Percentiles rank a stretch among this genome's conserved stretches.
These are phyloP conservation scores for Mycena pura DNA, from an alignment of 768 basidiomycete genomes.

Conservation along the genomic window DNA sequence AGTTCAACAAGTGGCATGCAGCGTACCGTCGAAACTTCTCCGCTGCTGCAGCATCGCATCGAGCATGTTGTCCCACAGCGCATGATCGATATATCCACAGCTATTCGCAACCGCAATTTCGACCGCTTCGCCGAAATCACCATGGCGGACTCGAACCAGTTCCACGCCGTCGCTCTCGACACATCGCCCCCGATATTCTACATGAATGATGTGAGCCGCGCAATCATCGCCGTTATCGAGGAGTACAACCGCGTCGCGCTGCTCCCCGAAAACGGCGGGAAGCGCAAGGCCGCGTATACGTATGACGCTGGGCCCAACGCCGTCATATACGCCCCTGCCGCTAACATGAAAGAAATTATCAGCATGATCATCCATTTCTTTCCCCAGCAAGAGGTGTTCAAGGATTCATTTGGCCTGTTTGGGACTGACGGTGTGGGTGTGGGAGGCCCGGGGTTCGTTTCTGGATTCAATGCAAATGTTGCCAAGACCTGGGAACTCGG, in stretches of 20 bases:
- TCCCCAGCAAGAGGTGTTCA: slow-evolving; percentile 80
- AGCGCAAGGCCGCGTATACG: slow-evolving; percentile 93
- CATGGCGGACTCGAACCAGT: slow-evolving; percentile 98
- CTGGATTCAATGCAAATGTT: slow-evolving; percentile 82
- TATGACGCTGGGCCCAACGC: slow-evolving; percentile 99
- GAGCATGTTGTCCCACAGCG: slow-evolving; percentile 83
- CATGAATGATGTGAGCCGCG: slow-evolving; percentile 95
- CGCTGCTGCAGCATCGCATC: slow-evolving; percentile 90
- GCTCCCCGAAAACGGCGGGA: slow-evolving; percentile 48
- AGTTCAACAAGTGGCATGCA: slow-evolving; percentile 97
- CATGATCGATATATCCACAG: slow-evolving; percentile 82
- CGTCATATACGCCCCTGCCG: slow-evolving; percentile 88
- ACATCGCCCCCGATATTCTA: slow-evolving; percentile 99
- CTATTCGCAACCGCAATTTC: slow-evolving; percentile 84
- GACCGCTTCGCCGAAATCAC: slow-evolving; percentile 89
- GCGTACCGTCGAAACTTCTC: slow-evolving; percentile 91
- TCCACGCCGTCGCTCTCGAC: slow-evolving; percentile 97
- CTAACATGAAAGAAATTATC: slow-evolving; percentile 81
- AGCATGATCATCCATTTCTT: slow-evolving; percentile 83
- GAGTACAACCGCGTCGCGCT: slow-evolving; percentile 89
- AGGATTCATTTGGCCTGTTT: slow-evolving; percentile 77
- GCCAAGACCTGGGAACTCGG: slow-evolving; percentile 76
- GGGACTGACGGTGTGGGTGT: slow-evolving; percentile 44
- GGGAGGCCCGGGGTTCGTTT: slow-evolving; percentile 60
- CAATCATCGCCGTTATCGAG: slow-evolving; percentile 90